Conservation (phyloP, 495 filamentous ascomycete species). For the Xylaria acuta region DNA sequence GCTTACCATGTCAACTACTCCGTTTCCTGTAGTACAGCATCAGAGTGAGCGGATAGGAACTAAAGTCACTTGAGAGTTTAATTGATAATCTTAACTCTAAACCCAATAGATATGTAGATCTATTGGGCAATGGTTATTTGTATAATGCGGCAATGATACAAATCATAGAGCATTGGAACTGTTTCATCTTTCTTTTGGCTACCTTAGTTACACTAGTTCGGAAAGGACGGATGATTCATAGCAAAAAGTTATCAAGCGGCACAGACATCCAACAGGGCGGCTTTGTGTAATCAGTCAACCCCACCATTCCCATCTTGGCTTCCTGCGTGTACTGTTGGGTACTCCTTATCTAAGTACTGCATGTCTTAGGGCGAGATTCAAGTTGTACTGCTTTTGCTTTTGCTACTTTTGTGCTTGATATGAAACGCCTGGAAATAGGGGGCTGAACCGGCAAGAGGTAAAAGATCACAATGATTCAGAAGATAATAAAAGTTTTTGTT, state of each 20-base stretch:
- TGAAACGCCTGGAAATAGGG: background rate
- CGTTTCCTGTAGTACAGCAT: no score
- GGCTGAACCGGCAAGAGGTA: background rate
- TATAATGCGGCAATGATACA: background rate
- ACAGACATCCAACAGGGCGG: constrained; percentile 6
- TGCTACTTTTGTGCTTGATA: background rate
- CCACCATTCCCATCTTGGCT: constrained; percentile 2
- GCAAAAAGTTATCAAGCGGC: background rate
- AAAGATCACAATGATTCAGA: background rate
- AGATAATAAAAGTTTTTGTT: background rate
- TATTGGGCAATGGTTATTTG: background rate
- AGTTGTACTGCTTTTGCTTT: no score
- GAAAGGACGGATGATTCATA: constrained; percentile 1
- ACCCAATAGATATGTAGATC: background rate
- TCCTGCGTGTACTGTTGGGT: background rate
- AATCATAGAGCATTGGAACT: background rate
- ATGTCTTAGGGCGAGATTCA: no score
- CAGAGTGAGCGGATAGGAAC: background rate
- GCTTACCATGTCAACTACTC: no score
- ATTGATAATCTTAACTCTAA: background rate
- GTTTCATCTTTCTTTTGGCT: constrained; percentile 6
- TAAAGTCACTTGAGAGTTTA: background rate
- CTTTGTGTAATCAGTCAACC: background rate
- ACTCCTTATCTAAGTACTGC: constrained; percentile 13
- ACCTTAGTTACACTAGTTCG: background rate